Evolutionary conservation across 306 rosid genomes (phyloP), one percentile per base, ranked within the genome.

Genomic region (Prunus mume): DNA sequence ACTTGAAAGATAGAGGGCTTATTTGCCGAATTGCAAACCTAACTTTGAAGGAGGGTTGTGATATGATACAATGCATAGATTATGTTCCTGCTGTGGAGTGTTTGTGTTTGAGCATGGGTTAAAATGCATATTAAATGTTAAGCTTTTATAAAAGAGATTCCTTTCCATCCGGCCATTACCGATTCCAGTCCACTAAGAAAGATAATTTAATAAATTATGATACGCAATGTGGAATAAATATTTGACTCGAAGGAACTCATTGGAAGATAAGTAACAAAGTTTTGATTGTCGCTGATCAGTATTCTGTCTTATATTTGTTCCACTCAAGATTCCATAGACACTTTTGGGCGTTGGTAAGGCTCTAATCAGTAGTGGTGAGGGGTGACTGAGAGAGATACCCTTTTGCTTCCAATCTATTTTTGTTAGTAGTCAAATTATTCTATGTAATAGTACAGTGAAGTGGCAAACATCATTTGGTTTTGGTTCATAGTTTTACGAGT

Each of bases 241-340:
- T 76, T 82, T 82, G 83, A 81, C 76, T 14, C 14, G 78, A 17
- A 54, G 72, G 10, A 55, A 71, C 18, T 18, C 10, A 52, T 46
- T 56, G 28, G 67, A 60, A 73, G 80, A 73, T 20, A 12, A 75
- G 74, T 68, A 60, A 72, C 41, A 66, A 64, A 52, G 57, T 52
- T 17, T 52, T 17, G 17, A 52, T 65, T 47, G 55, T 61, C 76
- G 34, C 60, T 55, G 10, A 19, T 52, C 20, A 19, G 18, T 65
- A 38, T 20, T 68, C 30, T 73, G 61, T 74, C 38, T 19, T 20
- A 34, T 20, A 34, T 38, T 65, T 69, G 71, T 52, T 34, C 78
- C 86, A 82, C 85, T 62, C 62, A 52, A 10, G 69, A 65, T 74
- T 82, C 55, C 69, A 52, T 46, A 27, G 10, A 2, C 38, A 25